Evolutionary conservation across 2,329 filamentous ascomycete species (phyloP), one percentile per base, ranked within the genome.

Genomic region (Colletotrichum coccodes): DNA sequence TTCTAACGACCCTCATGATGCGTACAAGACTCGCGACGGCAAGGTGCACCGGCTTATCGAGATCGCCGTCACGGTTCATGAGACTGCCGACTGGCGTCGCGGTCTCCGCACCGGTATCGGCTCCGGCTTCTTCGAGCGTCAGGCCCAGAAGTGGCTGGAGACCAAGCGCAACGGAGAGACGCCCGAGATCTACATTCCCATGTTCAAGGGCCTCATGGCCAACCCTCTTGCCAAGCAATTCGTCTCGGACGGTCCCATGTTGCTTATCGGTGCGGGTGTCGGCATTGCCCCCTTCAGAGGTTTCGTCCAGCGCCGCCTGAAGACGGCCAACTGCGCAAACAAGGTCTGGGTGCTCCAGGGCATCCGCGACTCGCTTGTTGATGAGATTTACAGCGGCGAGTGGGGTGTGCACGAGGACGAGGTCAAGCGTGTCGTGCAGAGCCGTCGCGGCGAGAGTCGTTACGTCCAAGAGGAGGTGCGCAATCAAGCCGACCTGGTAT

Each of bases 171-270:
- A 85, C 2, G 92, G 91, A 53, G 84, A 87, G 62, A 78, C 82
- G 56, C 85, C 81, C 3, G 88, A 94, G 72, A 77, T 98, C 18
- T 90, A 93, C 73, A 85, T 98, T 6, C 96, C 96, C 74, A 98
- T 99, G 94, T 99, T 99, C 88, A 94, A 97, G 76, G 96, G 96
- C 0, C 86, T 99, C 49, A 99, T 99, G 96, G 91, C 94, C 70
- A 99, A 99, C 79, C 96, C 96, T 0, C 87, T 99, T 1, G 96
- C 95, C 12, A 92, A 91, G 77, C 91, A 98, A 77, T 99, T 98
- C 77, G 92, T 94, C 60, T 91, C 93, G 3, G 95, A 99, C 78
- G 96, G 96, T 0, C 96, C 96, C 0, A 99, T 99, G 96, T 90
- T 99, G 42, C 88, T 99, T 54, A 97, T 99, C 74, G 96, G 96